A percentile compares a stretch with the other conserved stretches of the same genome.
Conservation (phyloP, 2,329 filamentous ascomycete genomes). For the Colletotrichum magnum region DNA sequence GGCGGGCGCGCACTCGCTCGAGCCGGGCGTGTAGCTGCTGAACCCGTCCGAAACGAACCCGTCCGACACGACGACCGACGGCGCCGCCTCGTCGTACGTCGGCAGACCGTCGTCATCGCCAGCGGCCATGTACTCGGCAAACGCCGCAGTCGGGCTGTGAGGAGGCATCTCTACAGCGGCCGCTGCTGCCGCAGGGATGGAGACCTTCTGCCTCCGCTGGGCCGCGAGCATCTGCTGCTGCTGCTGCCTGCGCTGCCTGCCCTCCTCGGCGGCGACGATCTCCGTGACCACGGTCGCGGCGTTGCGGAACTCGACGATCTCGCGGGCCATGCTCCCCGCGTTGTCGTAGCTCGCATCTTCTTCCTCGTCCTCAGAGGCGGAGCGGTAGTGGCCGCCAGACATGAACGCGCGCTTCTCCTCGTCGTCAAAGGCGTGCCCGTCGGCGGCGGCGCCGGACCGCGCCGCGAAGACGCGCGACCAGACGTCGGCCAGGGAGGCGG, state of each 20-base stretch:
- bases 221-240: constrained; percentile 36
- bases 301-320: constrained; percentile 63
- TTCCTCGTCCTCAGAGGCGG: constrained; percentile 24
- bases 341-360: constrained; percentile 32
- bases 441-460: constrained; percentile 41
- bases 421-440: constrained; percentile 45
- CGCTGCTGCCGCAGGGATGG: too few relatives aligned
- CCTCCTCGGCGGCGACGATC: constrained; percentile 61
- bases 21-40: constrained; percentile 54
- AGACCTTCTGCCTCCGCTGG: constrained; percentile 37
- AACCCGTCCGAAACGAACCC: constrained; percentile 62
- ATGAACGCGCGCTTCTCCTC: constrained; percentile 56
- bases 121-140: constrained; percentile 48
- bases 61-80: constrained; percentile 56
- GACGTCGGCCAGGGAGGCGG: constrained; percentile 41
- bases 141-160: constrained; percentile 47
- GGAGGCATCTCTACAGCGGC: constrained; percentile 15
- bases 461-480: constrained; percentile 50
- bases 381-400: constrained; percentile 37
- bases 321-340: constrained; percentile 60
- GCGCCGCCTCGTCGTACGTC: constrained; percentile 55
- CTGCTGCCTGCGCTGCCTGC: constrained; percentile 40
- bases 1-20: constrained; percentile 45
- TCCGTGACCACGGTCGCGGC: constrained; percentile 62
- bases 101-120: constrained; percentile 57